Evolutionary conservation across 2,329 filamentous ascomycete genomes (phyloP).

Genomic region (Aspergillus novofumigatus): DNA sequence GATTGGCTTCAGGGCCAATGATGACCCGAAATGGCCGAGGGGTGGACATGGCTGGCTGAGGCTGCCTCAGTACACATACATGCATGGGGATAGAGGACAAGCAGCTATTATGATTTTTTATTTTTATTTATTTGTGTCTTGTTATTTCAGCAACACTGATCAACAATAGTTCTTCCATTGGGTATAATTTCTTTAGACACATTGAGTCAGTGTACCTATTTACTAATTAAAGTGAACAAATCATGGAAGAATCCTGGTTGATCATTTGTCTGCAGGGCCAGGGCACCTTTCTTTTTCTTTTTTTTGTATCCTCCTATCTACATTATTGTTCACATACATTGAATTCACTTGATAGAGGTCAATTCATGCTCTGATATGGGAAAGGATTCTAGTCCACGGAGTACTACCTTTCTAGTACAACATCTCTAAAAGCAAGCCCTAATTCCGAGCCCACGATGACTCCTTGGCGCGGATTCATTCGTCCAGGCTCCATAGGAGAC

Average conservation of each 20-base stretch:
- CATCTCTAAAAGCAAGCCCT: neutral
- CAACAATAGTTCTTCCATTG: constrained; percentile 1
- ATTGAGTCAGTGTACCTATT: neutral
- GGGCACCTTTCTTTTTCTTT: neutral
- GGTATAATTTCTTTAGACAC: too few species aligned
- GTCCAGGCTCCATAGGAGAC: constrained; percentile 12
- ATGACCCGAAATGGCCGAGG: neutral
- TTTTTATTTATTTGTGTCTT: neutral
- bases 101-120: constrained; percentile 7
- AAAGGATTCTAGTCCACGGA: too few species aligned
- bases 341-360: neutral
- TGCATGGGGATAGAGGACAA: constrained; percentile 10
- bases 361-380: neutral
- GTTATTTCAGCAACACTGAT: neutral
- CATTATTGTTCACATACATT: too few species aligned
- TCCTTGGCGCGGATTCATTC: neutral
- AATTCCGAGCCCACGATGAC: constrained; percentile 2
- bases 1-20: constrained; percentile 1
- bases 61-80: neutral
- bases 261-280: too few species aligned
- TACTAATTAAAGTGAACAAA: too few species aligned
- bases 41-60: constrained; percentile 5
- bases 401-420: neutral
- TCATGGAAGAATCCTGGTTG: neutral
- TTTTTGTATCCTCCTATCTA: neutral